A percentile compares a stretch with the other conserved stretches of the same genome.
Conservation (phyloP, 2,329 filamentous ascomycete genomes). For the Talaromyces sp. region DNA sequence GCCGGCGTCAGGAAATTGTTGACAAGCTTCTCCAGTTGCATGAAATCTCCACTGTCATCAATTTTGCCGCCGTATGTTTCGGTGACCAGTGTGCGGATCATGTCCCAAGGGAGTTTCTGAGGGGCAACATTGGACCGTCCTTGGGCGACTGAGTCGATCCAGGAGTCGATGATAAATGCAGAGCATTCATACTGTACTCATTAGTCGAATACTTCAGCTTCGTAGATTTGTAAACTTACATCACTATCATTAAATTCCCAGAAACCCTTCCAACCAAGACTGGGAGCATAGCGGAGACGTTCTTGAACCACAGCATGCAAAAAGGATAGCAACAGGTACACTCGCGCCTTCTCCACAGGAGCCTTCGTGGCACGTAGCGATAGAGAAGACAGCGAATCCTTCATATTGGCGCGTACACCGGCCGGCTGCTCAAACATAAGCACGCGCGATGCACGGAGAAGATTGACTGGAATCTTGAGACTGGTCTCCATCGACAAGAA, state of each 20-base stretch:
- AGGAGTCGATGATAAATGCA: slow-evolving; percentile 90
- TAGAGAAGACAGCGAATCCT: slow-evolving; percentile 85
- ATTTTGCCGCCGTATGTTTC: slow-evolving; percentile 99
- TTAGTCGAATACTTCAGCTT: slow-evolving; percentile 20
- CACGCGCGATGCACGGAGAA: slow-evolving; percentile 87
- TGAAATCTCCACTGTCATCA: slow-evolving; percentile 83
- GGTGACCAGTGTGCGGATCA: slow-evolving; percentile 83
- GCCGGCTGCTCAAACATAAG: slow-evolving; percentile 98
- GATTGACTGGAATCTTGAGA: slow-evolving; percentile 92
- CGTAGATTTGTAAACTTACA: slow-evolving; percentile 57
- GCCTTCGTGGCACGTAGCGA: slow-evolving; percentile 71
- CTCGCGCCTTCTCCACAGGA: slow-evolving; percentile 82
- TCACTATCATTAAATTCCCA: slow-evolving; percentile 99
- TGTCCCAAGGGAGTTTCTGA: slow-evolving; percentile 91
- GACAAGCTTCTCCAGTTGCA: slow-evolving; percentile 69
- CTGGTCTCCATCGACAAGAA: slow-evolving; percentile 99
- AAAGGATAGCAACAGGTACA: slow-evolving; percentile 91
- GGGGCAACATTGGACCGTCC: slow-evolving; percentile 91
- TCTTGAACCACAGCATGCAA: slow-evolving; percentile 95
- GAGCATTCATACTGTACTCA: slow-evolving; percentile 83
- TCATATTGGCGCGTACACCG: slow-evolving; percentile 96
- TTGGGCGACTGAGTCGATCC: slow-evolving; percentile 78
- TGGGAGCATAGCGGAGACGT: slow-evolving; percentile 87
- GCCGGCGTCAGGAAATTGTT: slow-evolving; percentile 74
- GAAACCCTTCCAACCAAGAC: slow-evolving; percentile 94